Conservation (phyloP, 2,329 filamentous ascomycete species). For the Aspergillus thermomutatus region DNA sequence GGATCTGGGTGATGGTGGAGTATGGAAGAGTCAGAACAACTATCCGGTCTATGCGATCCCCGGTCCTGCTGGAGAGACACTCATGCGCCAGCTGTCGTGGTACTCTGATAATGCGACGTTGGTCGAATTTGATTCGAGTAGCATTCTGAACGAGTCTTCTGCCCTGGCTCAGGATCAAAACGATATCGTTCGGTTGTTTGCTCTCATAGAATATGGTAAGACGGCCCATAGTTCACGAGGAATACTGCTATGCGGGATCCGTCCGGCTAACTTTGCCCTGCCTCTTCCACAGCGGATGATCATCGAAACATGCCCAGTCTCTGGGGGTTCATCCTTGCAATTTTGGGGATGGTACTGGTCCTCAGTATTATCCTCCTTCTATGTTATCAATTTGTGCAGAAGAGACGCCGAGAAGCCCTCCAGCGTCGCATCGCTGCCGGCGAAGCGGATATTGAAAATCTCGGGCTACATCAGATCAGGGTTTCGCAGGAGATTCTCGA, state of each 20-base stretch:
- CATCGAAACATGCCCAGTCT: slow-evolving; percentile 58
- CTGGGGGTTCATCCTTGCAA: slow-evolving; percentile 77
- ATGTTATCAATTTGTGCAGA: slow-evolving; percentile 74
- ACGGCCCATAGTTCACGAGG: slow-evolving; percentile 30
- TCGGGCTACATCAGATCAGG: slow-evolving; percentile 78
- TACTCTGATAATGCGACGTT: slow-evolving; percentile 73
- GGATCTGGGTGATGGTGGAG: slow-evolving; percentile 64
- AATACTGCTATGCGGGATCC: neutral
- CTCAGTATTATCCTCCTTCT: slow-evolving; percentile 64
- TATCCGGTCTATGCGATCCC: slow-evolving; percentile 84
- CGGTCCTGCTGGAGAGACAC: slow-evolving; percentile 59
- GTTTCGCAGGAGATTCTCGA: slow-evolving; percentile 71
- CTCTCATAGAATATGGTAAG: slow-evolving; percentile 47
- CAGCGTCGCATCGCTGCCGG: slow-evolving; percentile 69
- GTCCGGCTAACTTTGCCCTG: neutral
- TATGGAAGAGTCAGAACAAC: slow-evolving; percentile 68
- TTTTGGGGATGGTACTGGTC: slow-evolving; percentile 72
- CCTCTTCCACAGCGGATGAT: neutral
- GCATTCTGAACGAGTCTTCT: neutral
- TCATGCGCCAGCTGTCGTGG: slow-evolving; percentile 68
- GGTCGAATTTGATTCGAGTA: slow-evolving; percentile 33
- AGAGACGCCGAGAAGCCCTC: slow-evolving; percentile 64
- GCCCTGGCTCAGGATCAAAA: neutral
- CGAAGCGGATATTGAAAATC: slow-evolving; percentile 79
- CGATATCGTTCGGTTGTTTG: slow-evolving; percentile 43